Base-by-base conservation (phyloP, 106 monocot genomes). In the Platanthera guangdongensis region DNA sequence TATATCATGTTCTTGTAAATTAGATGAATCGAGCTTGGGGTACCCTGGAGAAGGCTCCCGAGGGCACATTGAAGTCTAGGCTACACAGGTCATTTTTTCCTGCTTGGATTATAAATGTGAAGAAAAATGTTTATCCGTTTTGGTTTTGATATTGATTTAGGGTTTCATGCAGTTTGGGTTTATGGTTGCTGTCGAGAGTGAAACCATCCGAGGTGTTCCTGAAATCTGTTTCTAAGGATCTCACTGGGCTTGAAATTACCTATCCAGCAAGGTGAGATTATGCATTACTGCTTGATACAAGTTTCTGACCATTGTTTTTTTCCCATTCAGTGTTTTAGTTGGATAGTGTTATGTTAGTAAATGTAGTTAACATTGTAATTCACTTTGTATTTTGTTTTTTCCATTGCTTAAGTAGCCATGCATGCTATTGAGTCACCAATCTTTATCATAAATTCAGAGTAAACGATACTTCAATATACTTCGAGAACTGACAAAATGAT, bases 11-110 rank as follows among this genome's bases (percentile, higher is more conserved):
- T 68, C 76, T 50, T 75, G 63, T 57, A 51, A 76, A 16, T 28
- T 79, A 99, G 99, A 99, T 99, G 99, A 92, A 87, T 81, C 76
- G 82, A 70, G 85, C 82, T 32, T 99, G 94, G 94, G 60, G 46
- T 62, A 81, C 75, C 16, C 78, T 99, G 46, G 90, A 85, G 88
- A 94, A 76, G 71, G 89, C 94, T 71, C 94, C 99, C 0, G 68
- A 75, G 6, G 99, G 94, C 50, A 81, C 89, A 4, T 2, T 99
- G 21, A 99, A 92, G 88, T 88, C 77, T 70, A 87, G 78, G 79
- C 77, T 99, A 51, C 94, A 94, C 80, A 83, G 88, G 96, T 76
- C 45, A 32, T 71, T 48, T 65, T n/a, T 16, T 51, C 39, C 39
- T 30, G n/a, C 59, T 32, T 51, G 49, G 5, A 49, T 75, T 57